Evolutionary conservation across 2,329 filamentous ascomycete genomes (phyloP).

Genomic region (Pyrenophora teres): DNA sequence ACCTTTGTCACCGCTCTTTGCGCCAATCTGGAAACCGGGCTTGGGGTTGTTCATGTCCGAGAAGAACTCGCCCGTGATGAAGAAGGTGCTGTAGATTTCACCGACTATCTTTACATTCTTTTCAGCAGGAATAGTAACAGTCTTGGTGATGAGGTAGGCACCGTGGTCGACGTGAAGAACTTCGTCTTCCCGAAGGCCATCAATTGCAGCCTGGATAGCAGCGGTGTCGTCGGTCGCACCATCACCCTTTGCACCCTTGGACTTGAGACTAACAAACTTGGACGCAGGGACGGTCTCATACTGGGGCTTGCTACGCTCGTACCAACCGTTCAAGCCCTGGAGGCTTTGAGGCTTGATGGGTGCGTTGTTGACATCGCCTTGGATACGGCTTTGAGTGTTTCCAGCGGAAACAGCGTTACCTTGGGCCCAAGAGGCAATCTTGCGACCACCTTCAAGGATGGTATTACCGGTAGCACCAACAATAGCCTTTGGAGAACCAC

Average conservation of each 20-base stretch:
- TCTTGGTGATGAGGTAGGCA: conserved; percentile 64
- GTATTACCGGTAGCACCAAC: conserved; percentile 60
- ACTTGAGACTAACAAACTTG: conserved; percentile 82
- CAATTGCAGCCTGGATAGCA: conserved; percentile 78
- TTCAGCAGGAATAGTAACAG: conserved; percentile 60
- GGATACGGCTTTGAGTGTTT: conserved; percentile 55
- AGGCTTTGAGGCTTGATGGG: conserved; percentile 70
- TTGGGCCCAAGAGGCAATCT: conserved; percentile 76
- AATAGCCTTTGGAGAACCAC: conserved; percentile 70
- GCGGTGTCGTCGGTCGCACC: conserved; percentile 84
- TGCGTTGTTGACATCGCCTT: conserved; percentile 56
- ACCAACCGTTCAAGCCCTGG: conserved; percentile 70
- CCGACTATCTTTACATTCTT: conserved; percentile 86
- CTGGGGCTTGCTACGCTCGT: conserved; percentile 86
- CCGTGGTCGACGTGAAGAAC: conserved; percentile 69
- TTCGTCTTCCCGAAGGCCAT: conserved; percentile 66
- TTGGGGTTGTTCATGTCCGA: conserved; percentile 74
- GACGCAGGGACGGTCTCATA: conserved; percentile 71
- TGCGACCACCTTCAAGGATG: conserved; percentile 71
- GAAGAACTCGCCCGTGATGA: conserved; percentile 79
- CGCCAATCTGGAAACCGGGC: conserved; percentile 84
- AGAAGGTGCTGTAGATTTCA: conserved; percentile 88
- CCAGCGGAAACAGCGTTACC: conserved; percentile 70
- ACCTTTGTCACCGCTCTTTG: conserved; percentile 72
- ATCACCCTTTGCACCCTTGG: conserved; percentile 82